A percentile compares a stretch with the other conserved stretches of the same genome.
Evolutionary conservation across 805 yeast species (phyloP).

Genomic region (Barnettozyma californica): DNA sequence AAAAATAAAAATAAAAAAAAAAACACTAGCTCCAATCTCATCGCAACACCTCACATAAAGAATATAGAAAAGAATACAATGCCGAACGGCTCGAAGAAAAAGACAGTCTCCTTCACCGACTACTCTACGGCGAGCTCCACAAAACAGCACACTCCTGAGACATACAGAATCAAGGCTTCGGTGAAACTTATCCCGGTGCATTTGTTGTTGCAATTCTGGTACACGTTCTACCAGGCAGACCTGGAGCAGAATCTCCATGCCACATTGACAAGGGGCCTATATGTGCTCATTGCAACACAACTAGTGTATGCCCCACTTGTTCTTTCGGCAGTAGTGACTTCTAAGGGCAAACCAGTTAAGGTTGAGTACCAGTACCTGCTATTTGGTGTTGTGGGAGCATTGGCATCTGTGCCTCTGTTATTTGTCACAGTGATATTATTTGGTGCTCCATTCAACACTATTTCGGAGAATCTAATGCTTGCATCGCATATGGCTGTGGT

Average conservation of each 20-base stretch:
- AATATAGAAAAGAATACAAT: no score
- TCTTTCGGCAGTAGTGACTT: not conserved
- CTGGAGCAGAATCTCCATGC: not conserved
- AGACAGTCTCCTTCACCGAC: slow-evolving; percentile 5
- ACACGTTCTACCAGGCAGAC: slow-evolving; percentile 1
- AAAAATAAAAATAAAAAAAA: no score
- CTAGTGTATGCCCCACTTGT: not conserved
- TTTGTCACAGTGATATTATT: slow-evolving; percentile 46
- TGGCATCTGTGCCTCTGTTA: not conserved
- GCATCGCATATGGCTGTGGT: slow-evolving; percentile 59
- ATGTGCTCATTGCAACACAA: not conserved
- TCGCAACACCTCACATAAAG: not conserved
- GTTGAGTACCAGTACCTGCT: slow-evolving; percentile 6
- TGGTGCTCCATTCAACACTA: slow-evolving; percentile 73
- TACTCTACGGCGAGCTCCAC: not conserved
- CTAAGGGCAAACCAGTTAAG: slow-evolving; percentile 2
- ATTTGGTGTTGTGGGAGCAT: not conserved
- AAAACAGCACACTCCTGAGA: not conserved
- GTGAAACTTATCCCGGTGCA: slow-evolving; percentile 1
- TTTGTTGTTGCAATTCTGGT: not conserved
- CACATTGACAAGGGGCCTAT: not conserved
- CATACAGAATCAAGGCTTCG: not conserved
- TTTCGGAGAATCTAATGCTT: slow-evolving; percentile 53
- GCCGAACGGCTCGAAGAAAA: not conserved
- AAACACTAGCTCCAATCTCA: no score